phyloP scores from a whole-genome alignment of 768 basidiomycete genomes.

The Pulveroboletus sp. region DNA sequence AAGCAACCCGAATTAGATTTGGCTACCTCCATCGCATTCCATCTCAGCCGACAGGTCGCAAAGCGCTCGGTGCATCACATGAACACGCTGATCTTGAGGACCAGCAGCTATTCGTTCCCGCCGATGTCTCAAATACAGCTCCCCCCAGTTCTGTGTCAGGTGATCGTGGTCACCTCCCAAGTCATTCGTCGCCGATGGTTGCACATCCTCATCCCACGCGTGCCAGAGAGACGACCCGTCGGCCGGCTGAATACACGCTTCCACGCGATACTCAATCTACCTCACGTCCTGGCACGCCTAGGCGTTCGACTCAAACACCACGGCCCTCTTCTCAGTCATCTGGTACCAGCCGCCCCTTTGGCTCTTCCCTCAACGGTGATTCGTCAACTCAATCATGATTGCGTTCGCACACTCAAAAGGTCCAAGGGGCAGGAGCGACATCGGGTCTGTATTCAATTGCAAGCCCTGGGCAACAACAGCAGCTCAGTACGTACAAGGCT shows the following conservation, averaged over 20 bases:
- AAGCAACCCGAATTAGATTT: conserved; percentile 46
- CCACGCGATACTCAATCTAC: conserved; percentile 17
- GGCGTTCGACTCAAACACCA: conserved; percentile 24
- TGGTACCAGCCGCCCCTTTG: conserved; percentile 31
- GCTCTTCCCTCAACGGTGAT: conserved; percentile 46
- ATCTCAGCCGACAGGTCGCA: conserved; percentile 57
- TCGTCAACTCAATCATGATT: conserved; percentile 38
- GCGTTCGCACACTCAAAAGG: conserved; percentile 33
- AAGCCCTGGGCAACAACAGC: conserved; percentile 17
- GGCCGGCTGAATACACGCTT: conserved; percentile 8
- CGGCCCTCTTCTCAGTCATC: conserved; percentile 31
- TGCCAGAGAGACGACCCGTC: conserved; percentile 16
- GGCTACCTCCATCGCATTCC: conserved; percentile 93
- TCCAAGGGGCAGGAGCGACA: conserved; percentile 31
- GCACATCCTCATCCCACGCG: conserved; percentile 30
- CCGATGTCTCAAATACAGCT: conserved; percentile 36
- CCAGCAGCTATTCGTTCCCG: conserved; percentile 70
- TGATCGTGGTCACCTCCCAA: conserved; percentile 9
- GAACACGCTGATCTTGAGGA: conserved; percentile 54
- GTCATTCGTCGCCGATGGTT: conserved; percentile 13
- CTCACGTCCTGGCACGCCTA: conserved; percentile 26
- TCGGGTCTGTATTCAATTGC: conserved; percentile 20
- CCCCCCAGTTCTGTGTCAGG: neutral
- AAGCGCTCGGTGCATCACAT: conserved; percentile 52
- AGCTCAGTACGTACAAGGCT: conserved; percentile 19